Conservation (phyloP, 148 eudicot genomes). For the Chenopodium formosanum region DNA sequence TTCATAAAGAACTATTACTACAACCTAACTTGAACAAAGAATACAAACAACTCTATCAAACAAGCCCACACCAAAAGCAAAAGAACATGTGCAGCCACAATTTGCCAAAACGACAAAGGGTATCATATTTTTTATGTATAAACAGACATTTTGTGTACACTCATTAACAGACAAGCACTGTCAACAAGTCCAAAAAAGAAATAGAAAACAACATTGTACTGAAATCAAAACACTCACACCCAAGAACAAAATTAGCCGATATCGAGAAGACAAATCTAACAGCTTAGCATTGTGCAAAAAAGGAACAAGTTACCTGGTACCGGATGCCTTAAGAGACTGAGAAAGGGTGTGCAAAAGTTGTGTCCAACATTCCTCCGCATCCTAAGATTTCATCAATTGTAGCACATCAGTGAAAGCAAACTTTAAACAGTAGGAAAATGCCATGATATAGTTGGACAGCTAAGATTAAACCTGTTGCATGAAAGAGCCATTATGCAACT, state of each 20-base stretch:
- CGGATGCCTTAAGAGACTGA: constrained; percentile 61
- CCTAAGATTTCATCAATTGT: constrained; percentile 43
- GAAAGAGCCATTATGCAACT: constrained; percentile 81
- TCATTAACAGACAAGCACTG: too few relatives aligned
- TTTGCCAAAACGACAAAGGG: too few relatives aligned
- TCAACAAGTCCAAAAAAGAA: constrained; percentile 5
- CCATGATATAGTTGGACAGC: not conserved
- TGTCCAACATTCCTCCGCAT: constrained; percentile 99
- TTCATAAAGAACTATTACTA: too few relatives aligned
- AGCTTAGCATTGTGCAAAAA: not conserved
- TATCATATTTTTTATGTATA: too few relatives aligned
- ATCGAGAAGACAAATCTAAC: not conserved
- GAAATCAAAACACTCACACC: not conserved
- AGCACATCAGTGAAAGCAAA: constrained; percentile 1
- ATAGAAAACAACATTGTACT: too few relatives aligned
- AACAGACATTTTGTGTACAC: too few relatives aligned
- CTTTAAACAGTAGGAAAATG: constrained; percentile 11
- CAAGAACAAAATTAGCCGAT: not conserved
- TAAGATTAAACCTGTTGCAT: constrained; percentile 81
- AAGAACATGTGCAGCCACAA: too few relatives aligned
- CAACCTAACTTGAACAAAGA: too few relatives aligned
- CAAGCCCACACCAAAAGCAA: too few relatives aligned
- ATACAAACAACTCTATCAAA: too few relatives aligned
- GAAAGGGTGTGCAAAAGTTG: constrained; percentile 85
- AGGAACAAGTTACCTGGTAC: constrained; percentile 50